Percentiles rank a stretch among this genome's conserved stretches.
These are phyloP conservation scores for Astragalus glycyphyllos DNA, from an alignment of 306 rosid species.

Conservation along the genomic window DNA sequence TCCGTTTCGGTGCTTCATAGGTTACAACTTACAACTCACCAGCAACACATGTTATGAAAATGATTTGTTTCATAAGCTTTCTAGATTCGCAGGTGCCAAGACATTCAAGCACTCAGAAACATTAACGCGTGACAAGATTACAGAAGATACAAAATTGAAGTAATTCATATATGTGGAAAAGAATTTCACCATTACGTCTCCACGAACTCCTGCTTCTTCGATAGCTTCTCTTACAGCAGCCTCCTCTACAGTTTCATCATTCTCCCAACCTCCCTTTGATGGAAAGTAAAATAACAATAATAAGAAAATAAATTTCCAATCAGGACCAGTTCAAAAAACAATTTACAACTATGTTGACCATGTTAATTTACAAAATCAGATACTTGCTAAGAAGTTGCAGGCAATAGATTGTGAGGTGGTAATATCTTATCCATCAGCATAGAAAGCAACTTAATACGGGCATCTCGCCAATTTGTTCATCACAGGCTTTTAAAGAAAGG, in stretches of 20 bases:
- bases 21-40: neutral
- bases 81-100: conserved; percentile 23
- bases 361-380: neutral
- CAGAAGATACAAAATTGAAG: neutral
- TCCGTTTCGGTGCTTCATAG: too few relatives aligned
- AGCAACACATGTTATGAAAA: conserved; percentile 7
- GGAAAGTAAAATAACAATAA: conserved; percentile 32
- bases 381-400: neutral
- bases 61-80: conserved; percentile 28
- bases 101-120: neutral
- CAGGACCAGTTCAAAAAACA: neutral
- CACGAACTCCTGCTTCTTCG: conserved; percentile 81
- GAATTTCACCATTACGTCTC: conserved; percentile 62
- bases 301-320: conserved; percentile 24
- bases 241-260: conserved; percentile 75
- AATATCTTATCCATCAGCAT: conserved; percentile 16
- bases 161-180: conserved; percentile 5
- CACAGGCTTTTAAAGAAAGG: neutral
- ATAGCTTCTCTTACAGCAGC: conserved; percentile 77
- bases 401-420: neutral
- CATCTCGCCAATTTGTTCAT: conserved; percentile 13
- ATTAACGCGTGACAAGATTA: neutral
- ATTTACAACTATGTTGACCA: conserved; percentile 1
- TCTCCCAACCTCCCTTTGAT: conserved; percentile 79
- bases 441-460: neutral